Base-by-base conservation (phyloP, 148 eudicot genomes). In the Persicaria maculosa region DNA sequence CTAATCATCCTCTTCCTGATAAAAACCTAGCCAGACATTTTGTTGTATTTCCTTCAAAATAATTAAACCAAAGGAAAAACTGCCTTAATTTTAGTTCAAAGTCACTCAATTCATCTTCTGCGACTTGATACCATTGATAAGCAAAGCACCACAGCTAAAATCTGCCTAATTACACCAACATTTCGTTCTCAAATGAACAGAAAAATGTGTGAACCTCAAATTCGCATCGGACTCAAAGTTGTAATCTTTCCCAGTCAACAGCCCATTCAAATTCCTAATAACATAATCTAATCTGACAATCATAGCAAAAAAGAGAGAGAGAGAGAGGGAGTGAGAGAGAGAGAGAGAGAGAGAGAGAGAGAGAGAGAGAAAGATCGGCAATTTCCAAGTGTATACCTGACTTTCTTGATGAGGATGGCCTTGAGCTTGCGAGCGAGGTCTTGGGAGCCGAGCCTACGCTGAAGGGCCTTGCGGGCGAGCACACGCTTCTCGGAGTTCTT, bases 401-500 rank as follows among this genome's bases (percentile, higher is more conserved):
- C 93, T 93, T 93, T 93, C 77, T 81, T 80, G 71, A 82, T 67
- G 72, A 93, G 97, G 44, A 93, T 88, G 25, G 86, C 15, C 67
- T 93, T 85, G 76, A 91, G 93, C 80, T 91, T 93, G 9, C 87
- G 84, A 55, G 96, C 90, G 9, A 91, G 86, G 9, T 90, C 96
- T 52, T 90, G 86, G 0, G 91, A 79, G 57, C 81, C 83, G 36
- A 90, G 68, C 81, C 59, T 89, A 45, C 82, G 88, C 71, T 88
- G 75, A 2, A 93, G 81, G 16, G 69, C 64, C 79, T 93, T 91
- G 14, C 87, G 85, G 1, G 98, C 97, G 72, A 93, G 64, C 0
- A 89, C 88, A 1, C 93, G 85, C 84, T 93, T 93, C 87, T 93
- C 98, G 3, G 91, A 88, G 72, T 93, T 91, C 84, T 93, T 93